Evolutionary conservation across 768 basidiomycete species (phyloP), one percentile per base, ranked within the genome.

Genomic region (Epithele typhae): DNA sequence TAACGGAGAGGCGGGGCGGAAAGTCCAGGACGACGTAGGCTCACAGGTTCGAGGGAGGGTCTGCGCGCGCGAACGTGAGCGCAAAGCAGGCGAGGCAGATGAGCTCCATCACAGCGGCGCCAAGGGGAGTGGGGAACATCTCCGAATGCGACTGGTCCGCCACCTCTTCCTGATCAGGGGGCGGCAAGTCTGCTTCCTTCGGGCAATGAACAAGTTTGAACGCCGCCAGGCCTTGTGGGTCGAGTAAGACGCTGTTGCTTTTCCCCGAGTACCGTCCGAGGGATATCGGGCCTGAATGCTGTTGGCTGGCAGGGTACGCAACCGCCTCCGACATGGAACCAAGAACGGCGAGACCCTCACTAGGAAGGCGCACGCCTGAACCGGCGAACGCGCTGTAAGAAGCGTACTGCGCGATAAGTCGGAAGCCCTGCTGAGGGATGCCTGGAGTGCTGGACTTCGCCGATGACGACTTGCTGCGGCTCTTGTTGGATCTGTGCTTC

Each of bases 121-220:
- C 76, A 38, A 78, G 69, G 2, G 74, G 64, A 8, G 71, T 79
- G 39, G 76, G 45, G 24, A 43, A 30, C 46, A 44, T 44, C 4
- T 45, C 43, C 7, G 51, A 46, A 43, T 52, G 46, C 34, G 48
- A 47, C 25, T 72, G 61, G 40, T 65, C 64, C 36, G 66, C 68
- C 8, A 69, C 68, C 43, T 68, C 73, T 38, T 75, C 75, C 8
- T 68, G 63, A 25, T 68, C 68, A 4, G 43, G 36, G 0, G 54
- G 54, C 24, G n/a, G n/a, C n/a, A n/a, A n/a, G n/a, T n/a, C n/a
- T n/a, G n/a, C n/a, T n/a, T n/a, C n/a, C n/a, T n/a, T n/a, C n/a
- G n/a, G n/a, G n/a, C n/a, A n/a, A n/a, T n/a, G n/a, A 55, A 83
- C 82, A 51, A 93, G 67, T 0, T 88, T 89, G 46, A 94, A 72